phyloP scores from a whole-genome alignment of 2,329 filamentous ascomycete species.

The Cadophora gregata region DNA sequence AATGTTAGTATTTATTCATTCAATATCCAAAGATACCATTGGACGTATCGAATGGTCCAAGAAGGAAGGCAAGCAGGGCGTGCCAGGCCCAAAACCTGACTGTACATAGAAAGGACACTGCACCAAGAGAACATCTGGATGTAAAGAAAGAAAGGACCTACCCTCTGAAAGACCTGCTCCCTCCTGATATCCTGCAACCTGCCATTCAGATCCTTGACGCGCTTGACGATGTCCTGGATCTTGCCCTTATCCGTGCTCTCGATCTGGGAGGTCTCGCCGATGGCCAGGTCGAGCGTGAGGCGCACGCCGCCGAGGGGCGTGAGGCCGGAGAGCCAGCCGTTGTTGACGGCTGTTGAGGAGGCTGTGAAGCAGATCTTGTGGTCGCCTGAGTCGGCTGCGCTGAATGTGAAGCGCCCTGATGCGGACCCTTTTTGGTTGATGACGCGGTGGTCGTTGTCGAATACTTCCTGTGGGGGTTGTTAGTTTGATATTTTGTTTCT shows the following conservation, averaged over 20 bases:
- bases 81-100: too few species aligned
- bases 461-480: constrained; percentile 70
- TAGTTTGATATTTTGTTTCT: not conserved
- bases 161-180: constrained; percentile 96
- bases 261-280: constrained; percentile 93
- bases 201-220: constrained; percentile 87
- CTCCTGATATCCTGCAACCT: constrained; percentile 86
- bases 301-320: constrained; percentile 77
- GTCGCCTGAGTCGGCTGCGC: constrained; percentile 90
- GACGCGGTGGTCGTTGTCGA: constrained; percentile 97
- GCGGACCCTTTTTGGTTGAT: constrained; percentile 81
- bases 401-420: constrained; percentile 92
- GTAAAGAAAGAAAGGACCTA: constrained; percentile 50
- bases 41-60: too few species aligned
- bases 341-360: constrained; percentile 71
- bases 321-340: constrained; percentile 74
- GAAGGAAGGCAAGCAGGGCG: constrained; percentile 16
- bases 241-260: constrained; percentile 94
- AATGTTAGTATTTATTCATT: constrained; percentile 22
- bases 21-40: too few species aligned
- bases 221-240: constrained; percentile 85
- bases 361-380: constrained; percentile 96
- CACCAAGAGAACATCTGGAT: too few species aligned
- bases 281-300: constrained; percentile 86
- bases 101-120: too few species aligned